A percentile compares a stretch with the other conserved stretches of the same genome.
phyloP scores from a whole-genome alignment of 805 yeast genomes.

The Ogataea sp. region DNA sequence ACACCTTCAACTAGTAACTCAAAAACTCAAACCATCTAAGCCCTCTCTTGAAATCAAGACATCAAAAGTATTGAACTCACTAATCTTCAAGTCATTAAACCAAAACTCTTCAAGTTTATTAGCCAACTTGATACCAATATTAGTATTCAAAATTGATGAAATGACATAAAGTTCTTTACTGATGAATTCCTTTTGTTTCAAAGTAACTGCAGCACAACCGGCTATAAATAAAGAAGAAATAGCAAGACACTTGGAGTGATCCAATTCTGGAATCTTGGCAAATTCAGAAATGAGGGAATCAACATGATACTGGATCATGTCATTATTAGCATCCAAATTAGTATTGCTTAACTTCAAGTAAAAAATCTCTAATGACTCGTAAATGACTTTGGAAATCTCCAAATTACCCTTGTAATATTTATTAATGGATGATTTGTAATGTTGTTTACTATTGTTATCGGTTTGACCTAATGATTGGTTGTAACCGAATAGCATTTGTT shows the following conservation, averaged over 20 bases:
- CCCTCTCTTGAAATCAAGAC: constrained; percentile 12
- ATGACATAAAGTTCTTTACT: constrained; percentile 17
- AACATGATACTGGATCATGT: constrained; percentile 19
- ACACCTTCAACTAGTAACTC: not conserved
- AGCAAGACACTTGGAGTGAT: constrained; percentile 2
- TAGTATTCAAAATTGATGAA: constrained; percentile 6
- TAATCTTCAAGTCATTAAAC: constrained; percentile 15
- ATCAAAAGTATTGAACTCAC: constrained; percentile 10
- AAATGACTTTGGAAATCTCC: constrained; percentile 15
- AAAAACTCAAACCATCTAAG: constrained; percentile 5
- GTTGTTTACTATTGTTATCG: too few species aligned
- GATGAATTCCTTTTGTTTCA: constrained; percentile 17
- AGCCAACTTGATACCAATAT: constrained; percentile 11
- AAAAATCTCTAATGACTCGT: constrained; percentile 20
- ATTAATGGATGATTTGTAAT: not conserved
- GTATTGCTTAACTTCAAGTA: constrained; percentile 15
- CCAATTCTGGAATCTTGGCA: constrained; percentile 1
- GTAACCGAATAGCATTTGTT: too few species aligned
- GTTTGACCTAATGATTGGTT: too few species aligned
- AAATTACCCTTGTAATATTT: constrained; percentile 3
- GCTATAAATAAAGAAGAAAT: constrained; percentile 19
- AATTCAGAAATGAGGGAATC: constrained; percentile 15
- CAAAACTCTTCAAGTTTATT: constrained; percentile 20
- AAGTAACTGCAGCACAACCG: constrained; percentile 18
- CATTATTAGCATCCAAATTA: constrained; percentile 10